Conservation (phyloP, 75 land plant species). For the Gnetum montanum region DNA sequence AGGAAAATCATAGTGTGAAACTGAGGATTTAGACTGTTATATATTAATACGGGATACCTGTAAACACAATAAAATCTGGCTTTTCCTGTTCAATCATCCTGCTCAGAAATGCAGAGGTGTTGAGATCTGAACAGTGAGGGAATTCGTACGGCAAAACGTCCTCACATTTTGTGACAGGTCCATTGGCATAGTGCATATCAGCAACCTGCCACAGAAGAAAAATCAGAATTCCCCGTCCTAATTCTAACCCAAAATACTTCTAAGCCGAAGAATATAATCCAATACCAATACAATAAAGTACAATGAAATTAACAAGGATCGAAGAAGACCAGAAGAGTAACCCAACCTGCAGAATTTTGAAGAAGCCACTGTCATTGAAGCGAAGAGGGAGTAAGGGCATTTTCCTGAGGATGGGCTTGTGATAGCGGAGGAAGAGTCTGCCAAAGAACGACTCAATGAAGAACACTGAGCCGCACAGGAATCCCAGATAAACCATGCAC, state of each 20-base stretch:
- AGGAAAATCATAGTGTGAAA: no score
- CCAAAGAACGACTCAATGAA: background rate
- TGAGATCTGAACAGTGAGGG: constrained; percentile 64
- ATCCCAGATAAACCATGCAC: background rate
- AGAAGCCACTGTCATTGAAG: constrained; percentile 57
- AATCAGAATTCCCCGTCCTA: background rate
- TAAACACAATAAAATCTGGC: constrained; percentile 84
- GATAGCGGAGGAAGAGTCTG: constrained; percentile 1
- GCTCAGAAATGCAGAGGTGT: constrained; percentile 60
- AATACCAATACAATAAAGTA: background rate
- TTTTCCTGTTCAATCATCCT: constrained; percentile 51
- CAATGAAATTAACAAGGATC: background rate
- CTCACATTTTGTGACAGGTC: constrained; percentile 44
- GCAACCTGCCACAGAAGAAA: constrained; percentile 38
- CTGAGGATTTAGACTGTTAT: no score
- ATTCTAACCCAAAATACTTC: background rate
- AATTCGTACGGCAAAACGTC: constrained; percentile 42
- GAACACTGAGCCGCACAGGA: background rate
- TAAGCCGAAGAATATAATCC: background rate
- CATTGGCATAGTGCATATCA: constrained; percentile 86
- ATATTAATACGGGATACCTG: no score
- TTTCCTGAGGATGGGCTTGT: constrained; percentile 16
- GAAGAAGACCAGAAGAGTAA: background rate
- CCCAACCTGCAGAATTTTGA: constrained; percentile 85
- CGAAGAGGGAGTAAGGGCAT: constrained; percentile 39